phyloP scores from a whole-genome alignment of 306 rosid species.

The Lathyrus oleraceus region DNA sequence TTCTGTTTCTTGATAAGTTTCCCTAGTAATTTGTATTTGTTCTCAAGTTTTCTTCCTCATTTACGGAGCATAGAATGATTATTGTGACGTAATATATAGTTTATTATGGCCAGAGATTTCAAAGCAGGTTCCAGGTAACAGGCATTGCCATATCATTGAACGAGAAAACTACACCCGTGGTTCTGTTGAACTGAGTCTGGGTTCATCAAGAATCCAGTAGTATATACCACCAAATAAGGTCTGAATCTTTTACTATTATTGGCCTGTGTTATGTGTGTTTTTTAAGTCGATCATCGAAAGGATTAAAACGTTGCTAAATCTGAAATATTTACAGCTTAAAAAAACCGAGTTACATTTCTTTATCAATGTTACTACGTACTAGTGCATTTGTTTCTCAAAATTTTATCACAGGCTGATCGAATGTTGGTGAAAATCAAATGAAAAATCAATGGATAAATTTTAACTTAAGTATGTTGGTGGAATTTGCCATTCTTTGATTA shows the following conservation, averaged over 20 bases:
- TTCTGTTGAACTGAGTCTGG: constrained; percentile 69
- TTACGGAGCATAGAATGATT: constrained; percentile 28
- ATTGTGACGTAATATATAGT: constrained; percentile 22
- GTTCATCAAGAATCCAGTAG: constrained; percentile 56
- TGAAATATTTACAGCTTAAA: neutral
- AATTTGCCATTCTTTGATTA: neutral
- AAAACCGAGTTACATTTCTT: neutral
- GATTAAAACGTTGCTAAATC: constrained; percentile 10
- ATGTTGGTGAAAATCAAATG: neutral
- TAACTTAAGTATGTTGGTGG: neutral
- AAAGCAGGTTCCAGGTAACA: constrained; percentile 59
- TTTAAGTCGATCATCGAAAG: constrained; percentile 15
- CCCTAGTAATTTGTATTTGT: constrained; percentile 10
- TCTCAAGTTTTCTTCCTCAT: neutral
- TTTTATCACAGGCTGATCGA: neutral
- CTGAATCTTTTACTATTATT: constrained; percentile 27
- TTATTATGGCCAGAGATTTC: constrained; percentile 53
- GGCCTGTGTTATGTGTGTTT: constrained; percentile 23
- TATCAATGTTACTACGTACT: neutral
- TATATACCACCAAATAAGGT: constrained; percentile 40
- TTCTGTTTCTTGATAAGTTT: constrained; percentile 7
- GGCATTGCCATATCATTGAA: constrained; percentile 50
- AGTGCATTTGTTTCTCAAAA: neutral
- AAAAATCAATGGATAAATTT: neutral
- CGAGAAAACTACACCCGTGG: constrained; percentile 64